These are phyloP conservation scores for Pichia terricola DNA, from an alignment of 1,139 yeast genomes.

Conservation along the genomic window DNA sequence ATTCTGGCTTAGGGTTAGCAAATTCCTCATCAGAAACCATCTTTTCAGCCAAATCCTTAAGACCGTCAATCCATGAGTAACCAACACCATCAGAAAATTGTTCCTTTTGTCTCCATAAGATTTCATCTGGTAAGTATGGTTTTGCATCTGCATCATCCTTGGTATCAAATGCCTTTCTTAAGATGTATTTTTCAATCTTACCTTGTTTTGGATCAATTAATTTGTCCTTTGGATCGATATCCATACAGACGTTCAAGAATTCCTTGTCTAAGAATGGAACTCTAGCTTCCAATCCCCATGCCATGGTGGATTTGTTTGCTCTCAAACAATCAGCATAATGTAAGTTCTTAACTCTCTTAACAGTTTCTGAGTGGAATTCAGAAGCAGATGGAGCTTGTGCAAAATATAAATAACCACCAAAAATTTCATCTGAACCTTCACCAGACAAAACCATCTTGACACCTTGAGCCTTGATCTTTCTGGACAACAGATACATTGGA, in stretches of 20 bases:
- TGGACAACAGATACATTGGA: conserved; percentile 91
- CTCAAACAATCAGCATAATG: conserved; percentile 95
- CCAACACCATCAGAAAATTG: conserved; percentile 99
- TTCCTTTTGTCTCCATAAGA: conserved; percentile 98
- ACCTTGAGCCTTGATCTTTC: conserved; percentile 98
- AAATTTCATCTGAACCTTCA: conserved; percentile 98
- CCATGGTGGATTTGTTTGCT: conserved; percentile 99
- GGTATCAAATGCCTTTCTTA: conserved; percentile 96
- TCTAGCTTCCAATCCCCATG: conserved; percentile 99
- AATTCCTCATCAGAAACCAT: conserved; percentile 82
- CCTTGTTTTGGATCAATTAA: conserved; percentile 62
- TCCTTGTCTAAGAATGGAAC: conserved; percentile 96
- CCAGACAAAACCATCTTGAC: conserved; percentile 98
- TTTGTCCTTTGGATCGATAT: conserved; percentile 89
- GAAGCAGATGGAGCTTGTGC: conserved; percentile 90
- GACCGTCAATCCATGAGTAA: conserved; percentile 97
- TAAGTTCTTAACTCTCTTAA: conserved; percentile 91
- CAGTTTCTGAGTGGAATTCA: conserved; percentile 94
- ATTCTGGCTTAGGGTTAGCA: conserved; percentile 81
- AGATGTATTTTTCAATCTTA: conserved; percentile 82
- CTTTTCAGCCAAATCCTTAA: conserved; percentile 89
- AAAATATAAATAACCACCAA: conserved; percentile 96
- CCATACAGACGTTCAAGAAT: conserved; percentile 88
- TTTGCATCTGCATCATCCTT: conserved; percentile 54
- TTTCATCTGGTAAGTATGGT: conserved; percentile 92